phyloP scores from a whole-genome alignment of 352 stramenopile genomes.

The Globisporangium orthogonon region DNA sequence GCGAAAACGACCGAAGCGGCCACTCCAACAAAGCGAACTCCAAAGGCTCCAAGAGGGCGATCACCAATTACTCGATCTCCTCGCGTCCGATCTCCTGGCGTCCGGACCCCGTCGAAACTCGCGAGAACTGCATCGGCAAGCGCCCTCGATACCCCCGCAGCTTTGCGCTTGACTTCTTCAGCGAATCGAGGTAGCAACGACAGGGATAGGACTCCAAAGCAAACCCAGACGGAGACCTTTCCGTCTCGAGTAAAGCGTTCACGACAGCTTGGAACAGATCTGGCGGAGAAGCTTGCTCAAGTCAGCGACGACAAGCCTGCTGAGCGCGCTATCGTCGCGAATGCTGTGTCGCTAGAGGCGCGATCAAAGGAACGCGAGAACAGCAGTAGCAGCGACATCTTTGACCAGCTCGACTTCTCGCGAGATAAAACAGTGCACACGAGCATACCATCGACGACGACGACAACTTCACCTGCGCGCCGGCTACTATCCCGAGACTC shows the following conservation, averaged over 20 bases:
- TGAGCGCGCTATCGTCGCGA: neutral
- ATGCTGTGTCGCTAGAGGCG: too few relatives aligned
- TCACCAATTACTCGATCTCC: neutral
- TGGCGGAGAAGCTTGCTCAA: slow-evolving; percentile 5
- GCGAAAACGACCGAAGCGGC: neutral
- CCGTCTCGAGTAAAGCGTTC: neutral
- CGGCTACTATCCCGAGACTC: slow-evolving; percentile 2
- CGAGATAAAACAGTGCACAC: neutral
- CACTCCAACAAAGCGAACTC: slow-evolving; percentile 1
- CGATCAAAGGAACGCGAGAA: neutral
- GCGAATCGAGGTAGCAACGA: neutral
- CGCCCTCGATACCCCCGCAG: neutral
- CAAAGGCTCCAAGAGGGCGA: neutral
- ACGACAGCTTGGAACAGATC: slow-evolving; percentile 1
- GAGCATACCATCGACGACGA: neutral
- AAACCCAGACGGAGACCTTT: neutral
- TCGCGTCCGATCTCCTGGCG: neutral
- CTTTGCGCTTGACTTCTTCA: neutral
- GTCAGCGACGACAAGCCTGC: neutral
- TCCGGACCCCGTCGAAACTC: neutral
- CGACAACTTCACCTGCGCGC: neutral
- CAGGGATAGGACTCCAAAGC: neutral
- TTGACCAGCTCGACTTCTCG: slow-evolving; percentile 6
- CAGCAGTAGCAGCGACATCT: neutral
- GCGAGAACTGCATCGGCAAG: neutral